These are phyloP conservation scores for Fusarium brevicatenulatum DNA, from an alignment of 2,329 filamentous ascomycete species.

Conservation along the genomic window DNA sequence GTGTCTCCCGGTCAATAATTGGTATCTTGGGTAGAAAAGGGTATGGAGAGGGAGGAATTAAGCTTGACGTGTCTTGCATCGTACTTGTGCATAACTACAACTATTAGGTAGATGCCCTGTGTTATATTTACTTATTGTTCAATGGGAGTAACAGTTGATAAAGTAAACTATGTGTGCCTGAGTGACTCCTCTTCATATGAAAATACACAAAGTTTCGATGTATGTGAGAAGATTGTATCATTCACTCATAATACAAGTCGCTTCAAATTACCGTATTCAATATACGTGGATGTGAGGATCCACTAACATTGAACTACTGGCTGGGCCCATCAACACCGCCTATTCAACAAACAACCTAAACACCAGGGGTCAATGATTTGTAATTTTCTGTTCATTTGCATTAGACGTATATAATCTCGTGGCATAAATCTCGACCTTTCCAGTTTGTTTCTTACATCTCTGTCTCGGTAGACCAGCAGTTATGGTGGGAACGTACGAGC, in stretches of 20 bases:
- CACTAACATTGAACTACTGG: constrained; percentile 17
- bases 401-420: neutral
- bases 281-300: constrained; percentile 9
- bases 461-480: neutral
- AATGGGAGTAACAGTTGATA: constrained; percentile 30
- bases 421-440: neutral
- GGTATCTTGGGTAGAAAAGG: constrained; percentile 29
- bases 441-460: neutral
- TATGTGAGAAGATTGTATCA: neutral
- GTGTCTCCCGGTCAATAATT: constrained; percentile 89
- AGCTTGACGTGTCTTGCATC: constrained; percentile 40
- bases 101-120: constrained; percentile 44
- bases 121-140: constrained; percentile 46
- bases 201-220: neutral
- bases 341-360: constrained; percentile 31
- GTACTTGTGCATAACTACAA: constrained; percentile 43
- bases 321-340: constrained; percentile 38
- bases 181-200: no score
- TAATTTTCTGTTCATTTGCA: constrained; percentile 28
- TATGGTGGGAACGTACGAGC: constrained; percentile 46
- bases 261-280: neutral
- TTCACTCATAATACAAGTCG: neutral
- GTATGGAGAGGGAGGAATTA: constrained; percentile 21
- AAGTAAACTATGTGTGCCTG: neutral
- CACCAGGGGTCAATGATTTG: constrained; percentile 19